phyloP scores from a whole-genome alignment of 108 stramenopile genomes.

The Hondaea fermentalgiana region DNA sequence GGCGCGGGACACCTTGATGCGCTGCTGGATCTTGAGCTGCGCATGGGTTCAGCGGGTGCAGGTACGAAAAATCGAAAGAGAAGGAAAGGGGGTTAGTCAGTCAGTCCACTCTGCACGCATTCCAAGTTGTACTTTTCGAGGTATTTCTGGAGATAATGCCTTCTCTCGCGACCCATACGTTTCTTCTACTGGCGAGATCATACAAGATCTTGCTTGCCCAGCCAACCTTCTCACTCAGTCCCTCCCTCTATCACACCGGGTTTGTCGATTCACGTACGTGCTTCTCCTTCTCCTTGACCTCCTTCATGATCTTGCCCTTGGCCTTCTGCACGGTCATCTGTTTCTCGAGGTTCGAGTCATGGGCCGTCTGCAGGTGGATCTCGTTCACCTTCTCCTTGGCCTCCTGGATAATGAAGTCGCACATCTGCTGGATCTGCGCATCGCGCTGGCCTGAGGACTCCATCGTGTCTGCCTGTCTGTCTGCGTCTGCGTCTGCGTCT shows the following conservation, averaged over 20 bases:
- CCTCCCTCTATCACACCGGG: no score
- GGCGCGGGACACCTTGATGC: conserved; percentile 18
- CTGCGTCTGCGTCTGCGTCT: no score
- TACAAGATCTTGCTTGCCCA: no score
- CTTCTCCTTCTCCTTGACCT: conserved; percentile 94
- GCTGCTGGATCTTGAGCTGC: conserved; percentile 20
- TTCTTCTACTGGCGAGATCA: no score
- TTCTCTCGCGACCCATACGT: no score
- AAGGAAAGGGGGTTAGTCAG: no score
- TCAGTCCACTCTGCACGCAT: no score
- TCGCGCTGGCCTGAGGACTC: neutral
- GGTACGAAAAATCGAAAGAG: no score
- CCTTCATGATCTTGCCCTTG: conserved; percentile 87
- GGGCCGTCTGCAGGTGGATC: conserved; percentile 86
- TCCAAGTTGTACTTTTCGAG: no score
- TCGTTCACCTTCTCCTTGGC: conserved; percentile 99
- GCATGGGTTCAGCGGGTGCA: neutral
- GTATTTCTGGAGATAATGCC: no score
- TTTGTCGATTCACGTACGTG: conserved; percentile 30
- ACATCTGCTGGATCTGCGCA: conserved; percentile 62
- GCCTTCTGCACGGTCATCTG: conserved; percentile 97
- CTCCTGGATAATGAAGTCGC: conserved; percentile 72
- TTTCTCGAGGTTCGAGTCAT: conserved; percentile 97
- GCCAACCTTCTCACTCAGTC: no score
- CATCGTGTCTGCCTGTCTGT: neutral